These are phyloP conservation scores for Colletotrichum melonis DNA, from an alignment of 2,329 filamentous ascomycete species.

Conservation along the genomic window DNA sequence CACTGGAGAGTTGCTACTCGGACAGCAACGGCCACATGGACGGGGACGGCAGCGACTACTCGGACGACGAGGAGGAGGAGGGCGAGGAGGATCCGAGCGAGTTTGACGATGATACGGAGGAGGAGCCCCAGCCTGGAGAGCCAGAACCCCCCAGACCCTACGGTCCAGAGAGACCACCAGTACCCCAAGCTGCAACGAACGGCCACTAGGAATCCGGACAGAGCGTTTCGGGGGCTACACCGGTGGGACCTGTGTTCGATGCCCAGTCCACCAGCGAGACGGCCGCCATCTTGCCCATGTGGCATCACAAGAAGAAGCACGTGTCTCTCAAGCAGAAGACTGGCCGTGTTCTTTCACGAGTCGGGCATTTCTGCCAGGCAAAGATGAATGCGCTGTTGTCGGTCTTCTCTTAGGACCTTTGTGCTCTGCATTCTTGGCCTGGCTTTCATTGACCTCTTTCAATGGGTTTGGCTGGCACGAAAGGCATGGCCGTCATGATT, in stretches of 20 bases:
- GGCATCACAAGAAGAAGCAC: neutral
- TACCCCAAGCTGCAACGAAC: constrained; percentile 51
- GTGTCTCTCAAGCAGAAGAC: constrained; percentile 1
- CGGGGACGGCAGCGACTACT: constrained; percentile 72
- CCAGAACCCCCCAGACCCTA: constrained; percentile 54
- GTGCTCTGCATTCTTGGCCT: neutral
- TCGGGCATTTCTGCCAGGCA: constrained; percentile 11
- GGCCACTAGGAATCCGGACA: constrained; percentile 51
- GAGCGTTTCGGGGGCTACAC: constrained; percentile 19
- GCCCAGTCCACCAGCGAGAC: constrained; percentile 6
- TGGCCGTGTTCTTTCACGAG: constrained; percentile 9
- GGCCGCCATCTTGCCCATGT: neutral
- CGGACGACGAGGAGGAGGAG: constrained; percentile 71
- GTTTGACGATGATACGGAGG: constrained; percentile 70
- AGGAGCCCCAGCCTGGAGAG: constrained; percentile 55
- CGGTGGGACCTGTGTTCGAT: neutral
- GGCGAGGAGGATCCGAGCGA: constrained; percentile 73
- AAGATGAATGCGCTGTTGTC: constrained; percentile 19
- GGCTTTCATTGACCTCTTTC: neutral
- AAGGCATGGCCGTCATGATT: neutral
- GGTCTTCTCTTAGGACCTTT: constrained; percentile 9
- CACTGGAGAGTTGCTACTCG: constrained; percentile 70
- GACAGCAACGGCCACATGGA: constrained; percentile 60
- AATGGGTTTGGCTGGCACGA: neutral
- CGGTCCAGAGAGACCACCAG: constrained; percentile 61